Base-by-base conservation (phyloP, 306 rosid genomes). In the Abrus pulchellus region DNA sequence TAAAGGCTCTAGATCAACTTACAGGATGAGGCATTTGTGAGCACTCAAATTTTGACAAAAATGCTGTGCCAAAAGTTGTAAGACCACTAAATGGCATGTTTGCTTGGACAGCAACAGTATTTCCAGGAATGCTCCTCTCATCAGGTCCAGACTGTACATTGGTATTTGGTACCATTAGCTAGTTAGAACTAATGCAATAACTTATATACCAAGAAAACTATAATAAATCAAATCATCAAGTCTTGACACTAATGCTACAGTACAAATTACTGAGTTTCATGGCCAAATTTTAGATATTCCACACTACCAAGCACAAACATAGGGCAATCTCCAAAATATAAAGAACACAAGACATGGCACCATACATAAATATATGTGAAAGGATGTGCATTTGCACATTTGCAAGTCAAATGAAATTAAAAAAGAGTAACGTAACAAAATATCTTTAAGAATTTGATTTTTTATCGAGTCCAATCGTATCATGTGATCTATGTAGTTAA, bases 11-110 rank as follows among this genome's bases (percentile, higher is more conserved):
- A 40, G 72, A 83, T 62, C 66, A 78, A 82, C 97, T 90, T 81
- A 94, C 98, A 5, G 90, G 80, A 82, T 94, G 98, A 44, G 96
- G 98, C 97, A 94, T 90, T 82, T 94, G 98, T 54, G 98, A 94
- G 75, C 98, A 94, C 76, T 84, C 91, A 71, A 94, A 94, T 88
- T 94, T 94, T 65, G 98, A 94, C 87, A 94, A 89, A 78, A 94
- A 94, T 47, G 97, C 85, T 29, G 96, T 89, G 81, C 98, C 98
- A 83, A 92, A 94, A 30, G 89, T 87, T 65, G 98, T 92, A 56
- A 94, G 94, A 61, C 98, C 98, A 74, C 92, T 92, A 83, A 88
- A 94, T 1, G 98, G 98, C 98, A 94, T 94, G 85, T 94, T 96
- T 40, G 97, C 97, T 83, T 94, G 97, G 60, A 94, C 98, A 5